Conservation (phyloP, 176 grass and related monocot genomes). For the Thalia dealbata region DNA sequence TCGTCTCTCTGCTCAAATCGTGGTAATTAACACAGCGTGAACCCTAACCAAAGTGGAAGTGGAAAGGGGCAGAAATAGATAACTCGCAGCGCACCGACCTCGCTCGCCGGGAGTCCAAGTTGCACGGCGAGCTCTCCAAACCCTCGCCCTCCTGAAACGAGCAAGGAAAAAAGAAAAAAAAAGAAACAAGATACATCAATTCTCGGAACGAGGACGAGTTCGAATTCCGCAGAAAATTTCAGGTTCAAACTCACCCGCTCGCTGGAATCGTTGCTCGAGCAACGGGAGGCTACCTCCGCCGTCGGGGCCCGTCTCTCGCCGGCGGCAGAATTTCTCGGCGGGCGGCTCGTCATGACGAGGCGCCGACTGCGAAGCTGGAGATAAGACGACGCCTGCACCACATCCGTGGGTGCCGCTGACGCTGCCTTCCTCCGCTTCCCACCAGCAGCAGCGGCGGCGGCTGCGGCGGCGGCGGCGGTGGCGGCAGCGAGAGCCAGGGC, state of each 20-base stretch:
- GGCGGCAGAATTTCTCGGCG: background rate
- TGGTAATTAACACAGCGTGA: background rate
- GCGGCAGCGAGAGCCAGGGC: background rate
- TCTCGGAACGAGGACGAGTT: too few species aligned
- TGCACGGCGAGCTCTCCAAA: background rate
- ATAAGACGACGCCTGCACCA: slow-evolving; percentile 2
- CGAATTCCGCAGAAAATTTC: background rate
- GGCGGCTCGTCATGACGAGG: slow-evolving; percentile 6
- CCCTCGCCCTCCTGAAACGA: background rate
- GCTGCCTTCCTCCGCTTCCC: background rate
- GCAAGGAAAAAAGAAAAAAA: background rate
- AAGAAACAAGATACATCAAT: background rate
- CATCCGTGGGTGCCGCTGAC: background rate
- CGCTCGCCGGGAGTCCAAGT: background rate
- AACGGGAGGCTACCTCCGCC: background rate
- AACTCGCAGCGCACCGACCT: background rate
- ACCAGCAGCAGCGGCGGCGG: too few species aligned
- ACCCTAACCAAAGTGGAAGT: background rate
- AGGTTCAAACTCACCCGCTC: background rate
- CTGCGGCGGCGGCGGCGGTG: too few species aligned
- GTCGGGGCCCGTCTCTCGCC: background rate
- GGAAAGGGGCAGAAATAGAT: background rate
- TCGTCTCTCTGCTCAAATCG: slow-evolving; percentile 10
- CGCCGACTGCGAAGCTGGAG: slow-evolving; percentile 18
- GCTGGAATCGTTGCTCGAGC: slow-evolving; percentile 12